phyloP scores from a whole-genome alignment of 1,284 basidiomycete genomes.

The Fomitiporia mediterranea region DNA sequence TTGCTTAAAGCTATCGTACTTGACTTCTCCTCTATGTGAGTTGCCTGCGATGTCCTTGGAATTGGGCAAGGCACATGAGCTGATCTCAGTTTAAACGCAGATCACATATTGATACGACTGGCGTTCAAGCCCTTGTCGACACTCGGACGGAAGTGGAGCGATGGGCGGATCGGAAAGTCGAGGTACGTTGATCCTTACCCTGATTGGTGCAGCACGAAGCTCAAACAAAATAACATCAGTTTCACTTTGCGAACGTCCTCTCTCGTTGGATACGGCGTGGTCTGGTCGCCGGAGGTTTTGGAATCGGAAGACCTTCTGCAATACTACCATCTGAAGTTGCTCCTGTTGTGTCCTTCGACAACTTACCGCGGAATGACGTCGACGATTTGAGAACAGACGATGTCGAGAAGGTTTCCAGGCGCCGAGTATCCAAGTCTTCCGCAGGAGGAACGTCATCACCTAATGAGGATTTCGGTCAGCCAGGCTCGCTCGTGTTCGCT shows the following conservation, averaged over 20 bases:
- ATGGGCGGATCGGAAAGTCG: slow-evolving; percentile 78
- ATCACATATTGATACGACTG: slow-evolving; percentile 82
- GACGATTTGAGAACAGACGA: slow-evolving; percentile 20
- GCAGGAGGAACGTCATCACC: neutral
- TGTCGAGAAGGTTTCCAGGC: slow-evolving; percentile 13
- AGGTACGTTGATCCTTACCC: slow-evolving; percentile 42
- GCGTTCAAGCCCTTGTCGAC: slow-evolving; percentile 88
- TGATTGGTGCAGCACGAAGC: neutral
- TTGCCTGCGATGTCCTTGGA: slow-evolving; percentile 18
- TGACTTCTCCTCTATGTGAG: slow-evolving; percentile 86
- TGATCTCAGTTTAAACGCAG: slow-evolving; percentile 32
- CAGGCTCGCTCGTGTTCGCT: slow-evolving; percentile 33
- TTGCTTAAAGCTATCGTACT: slow-evolving; percentile 82
- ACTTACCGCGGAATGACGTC: slow-evolving; percentile 32
- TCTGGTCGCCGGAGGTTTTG: slow-evolving; percentile 85
- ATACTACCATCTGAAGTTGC: slow-evolving; percentile 61
- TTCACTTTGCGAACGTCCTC: slow-evolving; percentile 85
- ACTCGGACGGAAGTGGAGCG: slow-evolving; percentile 82
- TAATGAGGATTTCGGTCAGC: neutral
- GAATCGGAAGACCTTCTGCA: slow-evolving; percentile 46
- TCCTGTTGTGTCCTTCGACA: slow-evolving; percentile 61
- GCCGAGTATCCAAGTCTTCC: slow-evolving; percentile 5
- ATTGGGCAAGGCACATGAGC: neutral
- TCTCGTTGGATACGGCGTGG: slow-evolving; percentile 94
- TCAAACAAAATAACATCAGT: slow-evolving; percentile 38